Conservation (phyloP, 176 grass and related monocot genomes). For the Dendrocalamus sinicus region DNA sequence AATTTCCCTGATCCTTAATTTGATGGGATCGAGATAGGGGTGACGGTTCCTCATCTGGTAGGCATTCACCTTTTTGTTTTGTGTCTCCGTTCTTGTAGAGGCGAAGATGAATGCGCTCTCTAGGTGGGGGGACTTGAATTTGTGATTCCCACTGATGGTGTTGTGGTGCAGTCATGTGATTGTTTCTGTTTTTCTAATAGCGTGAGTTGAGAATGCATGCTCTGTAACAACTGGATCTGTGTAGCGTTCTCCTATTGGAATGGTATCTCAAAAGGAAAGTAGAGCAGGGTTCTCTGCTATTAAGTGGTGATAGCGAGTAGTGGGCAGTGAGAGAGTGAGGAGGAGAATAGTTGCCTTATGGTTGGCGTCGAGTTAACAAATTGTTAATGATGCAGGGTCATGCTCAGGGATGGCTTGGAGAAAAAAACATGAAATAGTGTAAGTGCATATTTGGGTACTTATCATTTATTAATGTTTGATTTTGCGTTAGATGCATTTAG, state of each 20-base stretch:
- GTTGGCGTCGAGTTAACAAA: too few species aligned
- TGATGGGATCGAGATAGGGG: not conserved
- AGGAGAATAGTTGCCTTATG: not conserved
- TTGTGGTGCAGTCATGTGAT: not conserved
- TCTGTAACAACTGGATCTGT: not conserved
- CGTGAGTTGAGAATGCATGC: not conserved
- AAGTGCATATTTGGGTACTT: not conserved
- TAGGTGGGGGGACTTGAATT: not conserved
- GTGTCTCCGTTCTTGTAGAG: not conserved
- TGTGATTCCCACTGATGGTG: not conserved
- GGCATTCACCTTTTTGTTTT: not conserved
- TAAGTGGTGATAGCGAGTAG: not conserved
- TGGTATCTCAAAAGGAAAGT: too few species aligned
- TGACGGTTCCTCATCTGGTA: not conserved
- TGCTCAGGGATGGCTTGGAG: too few species aligned
- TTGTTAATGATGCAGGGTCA: too few species aligned
- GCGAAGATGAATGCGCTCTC: not conserved
- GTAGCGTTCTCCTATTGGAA: not conserved
- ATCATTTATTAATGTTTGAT: not conserved
- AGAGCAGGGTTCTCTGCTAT: not conserved
- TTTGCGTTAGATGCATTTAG: not conserved
- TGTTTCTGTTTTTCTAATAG: not conserved
- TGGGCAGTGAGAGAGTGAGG: not conserved
- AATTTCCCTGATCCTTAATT: not conserved
- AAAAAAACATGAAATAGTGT: not conserved